phyloP scores from a whole-genome alignment of 2,329 filamentous ascomycete genomes.

The Anthostomella pinea region DNA sequence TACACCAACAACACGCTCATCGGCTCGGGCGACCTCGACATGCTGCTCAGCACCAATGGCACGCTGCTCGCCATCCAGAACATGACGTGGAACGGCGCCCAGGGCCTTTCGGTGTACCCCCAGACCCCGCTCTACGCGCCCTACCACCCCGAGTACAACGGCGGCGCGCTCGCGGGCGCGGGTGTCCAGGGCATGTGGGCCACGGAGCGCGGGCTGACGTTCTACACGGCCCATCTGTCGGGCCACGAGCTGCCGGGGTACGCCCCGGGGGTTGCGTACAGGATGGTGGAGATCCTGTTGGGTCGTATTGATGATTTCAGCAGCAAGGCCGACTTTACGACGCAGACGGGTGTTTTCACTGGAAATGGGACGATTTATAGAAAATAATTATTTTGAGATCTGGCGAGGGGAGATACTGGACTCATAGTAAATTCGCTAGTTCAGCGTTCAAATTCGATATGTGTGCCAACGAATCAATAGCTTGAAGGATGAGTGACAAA shows the following conservation, averaged over 20 bases:
- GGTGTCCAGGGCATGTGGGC: constrained; percentile 68
- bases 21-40: constrained; percentile 66
- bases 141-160: constrained; percentile 39
- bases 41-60: constrained; percentile 61
- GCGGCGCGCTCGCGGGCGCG: constrained; percentile 47
- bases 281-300: constrained; percentile 69
- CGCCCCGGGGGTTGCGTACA: constrained; percentile 60
- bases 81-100: constrained; percentile 70
- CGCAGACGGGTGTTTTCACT: too few relatives aligned
- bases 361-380: too few relatives aligned
- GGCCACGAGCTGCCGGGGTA: constrained; percentile 68
- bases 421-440: too few relatives aligned
- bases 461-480: too few relatives aligned
- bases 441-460: too few relatives aligned
- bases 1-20: constrained; percentile 67
- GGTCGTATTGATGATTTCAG: constrained; percentile 66
- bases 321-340: too few relatives aligned
- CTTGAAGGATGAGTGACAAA: too few relatives aligned
- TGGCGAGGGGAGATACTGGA: too few relatives aligned
- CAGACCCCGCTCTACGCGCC: constrained; percentile 64
- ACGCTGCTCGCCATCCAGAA: constrained; percentile 70
- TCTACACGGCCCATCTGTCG: constrained; percentile 55
- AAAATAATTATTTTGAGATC: too few relatives aligned
- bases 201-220: constrained; percentile 71
- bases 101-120: constrained; percentile 63